Base-by-base conservation (phyloP, 106 monocot genomes). In the Dactylorhiza incarnata region DNA sequence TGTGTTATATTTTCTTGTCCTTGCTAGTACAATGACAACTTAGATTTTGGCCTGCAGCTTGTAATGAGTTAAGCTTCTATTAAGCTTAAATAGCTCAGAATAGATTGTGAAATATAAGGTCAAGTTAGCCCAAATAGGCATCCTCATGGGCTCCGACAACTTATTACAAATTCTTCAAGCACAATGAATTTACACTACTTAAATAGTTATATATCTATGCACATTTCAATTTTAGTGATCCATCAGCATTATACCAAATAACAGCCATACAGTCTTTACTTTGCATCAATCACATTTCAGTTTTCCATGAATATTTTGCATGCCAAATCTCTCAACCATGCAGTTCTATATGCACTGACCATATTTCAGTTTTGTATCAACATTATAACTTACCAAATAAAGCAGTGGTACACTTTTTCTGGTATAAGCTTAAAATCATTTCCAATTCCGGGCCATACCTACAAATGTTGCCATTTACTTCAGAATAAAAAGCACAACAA, bases 21-120 rank as follows among this genome's bases (percentile, higher is more conserved):
- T 26, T 24, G 6, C 25, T 24, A 25, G 9, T 25, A 10, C 25
- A 63, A 23, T 26, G 11, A 26, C 63, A 24, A 63, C 25, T 26
- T 63, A 26, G 63, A 26, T 63, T 63, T 63, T 12, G n/a, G 19
- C 19, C 0, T 56, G 20, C 6, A 56, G 37, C 17, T 19, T 15
- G 54, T 56, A 19, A 56, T 6, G 20, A n/a, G 4, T 56, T 56
- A 5, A 56, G 20, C 19, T 7, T 56, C 19, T 19, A 19, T 56
- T n/a, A 56, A 56, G 56, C 56, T 56, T n/a, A 56, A 56, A 56
- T 56, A 56, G 6, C 56, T 56, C n/a, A 54, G 54, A 14, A 54
- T 17, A 19, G 19, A 53, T 19, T 25, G 11, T 0, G 1, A 63
- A 24, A 24, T 5, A 63, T 37, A 11, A 24, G 63, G 1, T 63